phyloP scores from a whole-genome alignment of 345 rosid species.

The Tarenaya hassleriana region DNA sequence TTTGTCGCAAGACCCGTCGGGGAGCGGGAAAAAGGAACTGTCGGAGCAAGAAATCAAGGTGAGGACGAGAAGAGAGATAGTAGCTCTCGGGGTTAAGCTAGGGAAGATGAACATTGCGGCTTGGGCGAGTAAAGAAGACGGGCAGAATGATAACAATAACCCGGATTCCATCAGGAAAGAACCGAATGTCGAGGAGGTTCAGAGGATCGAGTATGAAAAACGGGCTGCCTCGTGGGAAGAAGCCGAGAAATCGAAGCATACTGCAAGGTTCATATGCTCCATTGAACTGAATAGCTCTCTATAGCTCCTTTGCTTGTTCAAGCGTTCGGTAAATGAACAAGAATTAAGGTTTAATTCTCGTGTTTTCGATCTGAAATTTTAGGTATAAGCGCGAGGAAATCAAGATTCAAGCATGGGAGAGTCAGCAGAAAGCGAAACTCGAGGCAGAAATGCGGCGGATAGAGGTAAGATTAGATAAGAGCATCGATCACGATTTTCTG shows the following conservation, averaged over 20 bases:
- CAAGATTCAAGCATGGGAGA: slow-evolving; percentile 91
- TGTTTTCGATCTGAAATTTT: background rate
- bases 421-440: slow-evolving; percentile 71
- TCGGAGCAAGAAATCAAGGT: slow-evolving; percentile 62
- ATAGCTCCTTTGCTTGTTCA: background rate
- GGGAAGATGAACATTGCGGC: slow-evolving; percentile 83
- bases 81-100: slow-evolving; percentile 68
- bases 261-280: too few relatives aligned
- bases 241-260: slow-evolving; percentile 76
- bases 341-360: background rate
- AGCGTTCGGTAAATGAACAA: background rate
- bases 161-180: slow-evolving; percentile 18
- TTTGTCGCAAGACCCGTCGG: slow-evolving; percentile 8
- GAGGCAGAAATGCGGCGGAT: slow-evolving; percentile 79
- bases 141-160: slow-evolving; percentile 23
- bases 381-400: slow-evolving; percentile 91
- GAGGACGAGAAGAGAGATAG: slow-evolving; percentile 70
- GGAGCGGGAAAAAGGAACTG: slow-evolving; percentile 34
- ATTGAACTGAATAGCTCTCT: background rate
- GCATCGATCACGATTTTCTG: too few relatives aligned
- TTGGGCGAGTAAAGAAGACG: slow-evolving; percentile 79
- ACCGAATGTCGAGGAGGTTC: slow-evolving; percentile 41
- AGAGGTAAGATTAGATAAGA: slow-evolving; percentile 42
- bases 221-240: slow-evolving; percentile 92
- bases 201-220: slow-evolving; percentile 38